Base-by-base conservation (phyloP, 768 basidiomycete species). In the Xerocomus spinulosus region DNA sequence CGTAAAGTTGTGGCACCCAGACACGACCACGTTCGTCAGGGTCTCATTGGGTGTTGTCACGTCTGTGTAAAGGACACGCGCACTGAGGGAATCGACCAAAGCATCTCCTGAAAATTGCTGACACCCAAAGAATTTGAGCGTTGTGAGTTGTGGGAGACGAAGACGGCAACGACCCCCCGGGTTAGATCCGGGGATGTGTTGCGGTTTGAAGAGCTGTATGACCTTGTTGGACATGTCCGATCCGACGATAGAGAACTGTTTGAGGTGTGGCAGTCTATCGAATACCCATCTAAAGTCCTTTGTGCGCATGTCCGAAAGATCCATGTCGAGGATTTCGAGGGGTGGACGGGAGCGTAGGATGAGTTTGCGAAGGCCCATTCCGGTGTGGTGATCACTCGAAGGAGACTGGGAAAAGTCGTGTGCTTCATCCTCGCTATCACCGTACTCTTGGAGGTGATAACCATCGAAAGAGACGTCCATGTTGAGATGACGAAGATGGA, bases 141-240 rank as follows among this genome's bases (percentile, higher is more conserved):
- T 69, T 26, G 68, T 63, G 44, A 89, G 70, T 45, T 63, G 69
- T 23, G 85, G 85, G 20, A 87, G 63, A 25, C 83, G 72, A 42
- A 85, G 57, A 9, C 64, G 68, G 43, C 66, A 61, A 20, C 39
- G 50, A 38, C 23, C 52, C 25, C 54, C 30, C 5, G 23, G 5
- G 28, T 34, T 13, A 25, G 46, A 39, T 42, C 56, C 54, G 13
- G 49, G 43, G 1, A 51, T 14, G 21, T 38, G 44, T 52, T 51
- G 66, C 13, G 83, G 83, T 35, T 70, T 71, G 20, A 90, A 69
- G 51, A 87, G 70, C 26, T 68, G 64, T 34, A 89, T 71, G 49
- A 89, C 87, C 33, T 70, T 78, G 67, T 89, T 74, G 23, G 85
- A 85, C 87, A 89, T 85, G 63, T 90, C 87, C 9, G 85, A 88